phyloP scores from a whole-genome alignment of 306 rosid genomes.

The Trifolium repens region DNA sequence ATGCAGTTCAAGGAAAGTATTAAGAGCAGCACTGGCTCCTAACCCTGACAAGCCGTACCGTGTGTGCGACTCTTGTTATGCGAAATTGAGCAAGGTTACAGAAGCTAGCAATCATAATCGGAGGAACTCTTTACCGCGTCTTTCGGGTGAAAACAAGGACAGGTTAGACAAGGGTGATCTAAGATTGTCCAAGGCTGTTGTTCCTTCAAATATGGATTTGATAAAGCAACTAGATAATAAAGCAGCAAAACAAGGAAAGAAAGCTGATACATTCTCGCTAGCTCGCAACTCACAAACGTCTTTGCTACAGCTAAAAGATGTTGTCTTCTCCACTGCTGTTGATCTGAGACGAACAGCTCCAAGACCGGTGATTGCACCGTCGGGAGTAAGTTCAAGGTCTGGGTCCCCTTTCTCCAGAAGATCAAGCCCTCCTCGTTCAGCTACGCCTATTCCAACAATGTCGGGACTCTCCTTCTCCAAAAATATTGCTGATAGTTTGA shows the following conservation, averaged over 20 bases:
- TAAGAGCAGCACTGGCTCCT: slow-evolving; percentile 90
- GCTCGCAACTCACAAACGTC: slow-evolving; percentile 78
- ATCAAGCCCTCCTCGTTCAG: slow-evolving; percentile 95
- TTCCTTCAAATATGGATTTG: slow-evolving; percentile 91
- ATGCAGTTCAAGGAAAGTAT: slow-evolving; percentile 91
- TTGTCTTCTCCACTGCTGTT: slow-evolving; percentile 70
- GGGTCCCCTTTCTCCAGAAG: slow-evolving; percentile 93
- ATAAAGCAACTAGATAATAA: slow-evolving; percentile 93
- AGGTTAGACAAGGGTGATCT: slow-evolving; percentile 85
- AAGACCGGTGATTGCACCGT: slow-evolving; percentile 70
- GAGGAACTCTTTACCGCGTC: slow-evolving; percentile 76
- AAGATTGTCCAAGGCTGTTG: slow-evolving; percentile 64
- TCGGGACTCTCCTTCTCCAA: slow-evolving; percentile 94
- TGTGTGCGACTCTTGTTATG: slow-evolving; percentile 90
- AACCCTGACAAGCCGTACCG: slow-evolving; percentile 86
- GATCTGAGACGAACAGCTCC: slow-evolving; percentile 82
- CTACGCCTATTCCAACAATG: slow-evolving; percentile 92
- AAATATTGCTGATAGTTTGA: slow-evolving; percentile 76
- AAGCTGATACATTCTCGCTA: slow-evolving; percentile 82
- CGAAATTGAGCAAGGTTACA: slow-evolving; percentile 81
- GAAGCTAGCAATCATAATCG: slow-evolving; percentile 65
- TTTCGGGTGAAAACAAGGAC: slow-evolving; percentile 97
- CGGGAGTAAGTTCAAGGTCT: slow-evolving; percentile 85
- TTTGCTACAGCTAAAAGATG: slow-evolving; percentile 85
- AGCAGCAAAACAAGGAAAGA: slow-evolving; percentile 96